A percentile compares a stretch with the other conserved stretches of the same genome.
Evolutionary conservation across 2,329 filamentous ascomycete species (phyloP).

Genomic region (Ophiostoma ulmi): DNA sequence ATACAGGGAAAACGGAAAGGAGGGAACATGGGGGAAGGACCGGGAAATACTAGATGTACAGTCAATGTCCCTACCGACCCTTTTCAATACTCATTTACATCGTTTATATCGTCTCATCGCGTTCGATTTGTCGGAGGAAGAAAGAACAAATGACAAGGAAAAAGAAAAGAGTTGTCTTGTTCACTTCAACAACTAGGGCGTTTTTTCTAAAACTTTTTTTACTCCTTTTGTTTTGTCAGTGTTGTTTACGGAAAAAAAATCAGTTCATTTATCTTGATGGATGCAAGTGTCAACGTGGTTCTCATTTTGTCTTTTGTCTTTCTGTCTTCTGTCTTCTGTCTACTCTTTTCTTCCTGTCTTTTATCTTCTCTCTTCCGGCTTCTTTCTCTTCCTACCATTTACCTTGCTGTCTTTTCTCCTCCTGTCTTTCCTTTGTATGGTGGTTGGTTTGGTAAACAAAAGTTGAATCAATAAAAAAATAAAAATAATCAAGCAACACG

Average conservation of each 20-base stretch:
- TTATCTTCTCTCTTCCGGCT: not conserved
- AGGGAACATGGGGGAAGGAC: not conserved
- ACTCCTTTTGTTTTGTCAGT: not conserved
- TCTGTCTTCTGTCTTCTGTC: not conserved
- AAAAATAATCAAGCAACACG: not conserved
- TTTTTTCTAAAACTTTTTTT: conserved; percentile 7
- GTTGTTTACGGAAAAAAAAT: not conserved
- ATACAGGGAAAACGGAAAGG: not conserved
- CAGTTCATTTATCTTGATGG: not conserved
- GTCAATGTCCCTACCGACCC: conserved; percentile 2
- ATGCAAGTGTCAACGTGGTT: not conserved
- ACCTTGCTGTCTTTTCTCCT: not conserved
- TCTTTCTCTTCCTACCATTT: not conserved
- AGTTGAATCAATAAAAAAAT: conserved; percentile 9
- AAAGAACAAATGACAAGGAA: not conserved
- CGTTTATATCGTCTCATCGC: conserved; percentile 1
- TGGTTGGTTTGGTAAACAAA: not conserved
- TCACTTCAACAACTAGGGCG: conserved; percentile 4
- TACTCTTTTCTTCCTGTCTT: not conserved
- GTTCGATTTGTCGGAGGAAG: not conserved
- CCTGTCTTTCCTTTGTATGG: not conserved
- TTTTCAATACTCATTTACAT: not conserved
- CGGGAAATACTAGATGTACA: not conserved
- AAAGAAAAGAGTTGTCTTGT: not conserved
- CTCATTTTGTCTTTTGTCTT: not conserved